These are phyloP conservation scores for Mallotus japonicus DNA, from an alignment of 441 rosid genomes.

Conservation along the genomic window DNA sequence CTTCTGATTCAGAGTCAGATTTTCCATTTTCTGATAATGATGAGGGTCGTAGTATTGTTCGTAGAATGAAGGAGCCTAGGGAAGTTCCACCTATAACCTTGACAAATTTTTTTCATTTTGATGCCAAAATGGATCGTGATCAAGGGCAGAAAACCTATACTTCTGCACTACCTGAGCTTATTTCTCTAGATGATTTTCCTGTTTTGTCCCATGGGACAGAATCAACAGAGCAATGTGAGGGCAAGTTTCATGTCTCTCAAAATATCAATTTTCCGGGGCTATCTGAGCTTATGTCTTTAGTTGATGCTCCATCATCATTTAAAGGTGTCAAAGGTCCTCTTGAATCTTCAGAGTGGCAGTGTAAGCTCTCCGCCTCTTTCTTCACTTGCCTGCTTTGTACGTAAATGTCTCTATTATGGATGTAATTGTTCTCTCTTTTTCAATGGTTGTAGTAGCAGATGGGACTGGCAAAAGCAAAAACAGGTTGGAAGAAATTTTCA, in stretches of 20 bases:
- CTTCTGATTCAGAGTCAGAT: conserved; percentile 55
- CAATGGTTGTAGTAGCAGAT: conserved; percentile 36
- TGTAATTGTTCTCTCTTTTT: conserved; percentile 2
- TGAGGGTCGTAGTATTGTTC: conserved; percentile 18
- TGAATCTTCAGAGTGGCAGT: conserved; percentile 25
- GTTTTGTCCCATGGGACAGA: conserved; percentile 20
- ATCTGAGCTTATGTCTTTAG: conserved; percentile 42
- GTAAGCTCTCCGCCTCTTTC: conserved; percentile 30
- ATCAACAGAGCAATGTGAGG: conserved; percentile 13
- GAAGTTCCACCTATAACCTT: conserved; percentile 3
- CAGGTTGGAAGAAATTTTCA: conserved; percentile 33
- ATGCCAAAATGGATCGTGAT: conserved; percentile 10
- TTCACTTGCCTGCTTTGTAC: neutral
- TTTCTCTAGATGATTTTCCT: conserved; percentile 39
- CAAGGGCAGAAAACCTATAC: conserved; percentile 18
- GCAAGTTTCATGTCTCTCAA: conserved; percentile 20
- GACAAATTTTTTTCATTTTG: conserved; percentile 7
- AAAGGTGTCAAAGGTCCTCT: conserved; percentile 21
- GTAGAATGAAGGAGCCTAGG: conserved; percentile 22
- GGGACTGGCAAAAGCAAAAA: conserved; percentile 30
- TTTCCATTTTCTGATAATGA: conserved; percentile 53
- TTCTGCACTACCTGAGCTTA: conserved; percentile 33
- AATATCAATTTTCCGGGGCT: conserved; percentile 25
- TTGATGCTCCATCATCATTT: conserved; percentile 38
- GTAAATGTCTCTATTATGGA: neutral